phyloP scores from a whole-genome alignment of 208 protist genomes.

The Trypanosoma mega region DNA sequence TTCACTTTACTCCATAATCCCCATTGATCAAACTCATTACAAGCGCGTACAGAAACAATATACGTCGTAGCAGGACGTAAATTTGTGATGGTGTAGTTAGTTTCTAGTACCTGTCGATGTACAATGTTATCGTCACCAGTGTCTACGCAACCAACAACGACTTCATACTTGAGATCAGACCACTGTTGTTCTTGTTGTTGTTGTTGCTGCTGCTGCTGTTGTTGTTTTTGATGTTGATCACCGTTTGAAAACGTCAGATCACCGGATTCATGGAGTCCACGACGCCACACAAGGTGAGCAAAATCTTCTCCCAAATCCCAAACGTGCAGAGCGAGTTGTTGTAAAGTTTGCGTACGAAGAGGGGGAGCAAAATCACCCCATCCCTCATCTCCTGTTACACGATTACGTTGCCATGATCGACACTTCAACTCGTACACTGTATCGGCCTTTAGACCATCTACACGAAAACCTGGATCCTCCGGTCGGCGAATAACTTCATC shows the following conservation, averaged over 20 bases:
- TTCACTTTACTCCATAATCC: conserved; percentile 76
- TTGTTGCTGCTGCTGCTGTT: not conserved
- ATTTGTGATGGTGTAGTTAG: conserved; percentile 84
- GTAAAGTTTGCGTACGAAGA: conserved; percentile 67
- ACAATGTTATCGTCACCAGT: conserved; percentile 79
- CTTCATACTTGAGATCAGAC: conserved; percentile 86
- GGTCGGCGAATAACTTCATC: conserved; percentile 38
- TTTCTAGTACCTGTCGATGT: conserved; percentile 79
- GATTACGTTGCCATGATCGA: conserved; percentile 74
- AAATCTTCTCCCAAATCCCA: conserved; percentile 91
- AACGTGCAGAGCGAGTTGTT: conserved; percentile 65
- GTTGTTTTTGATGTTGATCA: too few species aligned
- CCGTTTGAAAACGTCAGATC: too few species aligned
- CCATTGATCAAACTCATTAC: conserved; percentile 83
- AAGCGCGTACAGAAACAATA: conserved; percentile 83
- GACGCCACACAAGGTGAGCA: conserved; percentile 76
- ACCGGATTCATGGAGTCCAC: conserved; percentile 40
- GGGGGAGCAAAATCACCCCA: conserved; percentile 83
- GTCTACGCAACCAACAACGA: conserved; percentile 80
- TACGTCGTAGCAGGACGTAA: conserved; percentile 82
- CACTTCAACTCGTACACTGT: conserved; percentile 78
- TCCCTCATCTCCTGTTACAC: conserved; percentile 61
- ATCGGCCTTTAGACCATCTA: conserved; percentile 62
- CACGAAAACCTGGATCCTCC: conserved; percentile 61
- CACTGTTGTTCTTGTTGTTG: conserved; percentile 23